Evolutionary conservation across 2,329 filamentous ascomycete species (phyloP).

Genomic region (Claviceps purpurea): DNA sequence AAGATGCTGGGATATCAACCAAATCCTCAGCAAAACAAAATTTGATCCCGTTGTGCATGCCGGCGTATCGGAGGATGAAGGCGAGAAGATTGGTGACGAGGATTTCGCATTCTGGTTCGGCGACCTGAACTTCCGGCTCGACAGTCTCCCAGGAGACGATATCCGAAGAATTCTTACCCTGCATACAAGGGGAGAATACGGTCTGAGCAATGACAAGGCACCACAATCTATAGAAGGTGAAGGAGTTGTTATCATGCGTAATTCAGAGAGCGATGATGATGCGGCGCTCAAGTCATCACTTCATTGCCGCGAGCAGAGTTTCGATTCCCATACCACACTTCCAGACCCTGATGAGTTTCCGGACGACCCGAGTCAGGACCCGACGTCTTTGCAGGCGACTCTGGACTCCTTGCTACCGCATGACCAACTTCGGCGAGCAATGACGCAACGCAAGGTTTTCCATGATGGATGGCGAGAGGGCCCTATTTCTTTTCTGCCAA

Average conservation of each 20-base stretch:
- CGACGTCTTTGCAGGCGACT: constrained; percentile 76
- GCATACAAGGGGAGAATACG: constrained; percentile 69
- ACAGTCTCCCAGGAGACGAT: constrained; percentile 78
- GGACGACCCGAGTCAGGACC: constrained; percentile 60
- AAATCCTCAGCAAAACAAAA: constrained; percentile 61
- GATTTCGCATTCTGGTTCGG: constrained; percentile 96
- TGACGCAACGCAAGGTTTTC: constrained; percentile 65
- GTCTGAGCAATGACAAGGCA: constrained; percentile 30
- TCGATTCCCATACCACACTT: constrained; percentile 29
- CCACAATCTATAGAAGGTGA: constrained; percentile 29
- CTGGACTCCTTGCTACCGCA: constrained; percentile 77
- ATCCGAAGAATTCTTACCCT: constrained; percentile 73
- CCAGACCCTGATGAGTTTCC: constrained; percentile 54
- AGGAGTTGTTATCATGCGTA: constrained; percentile 33
- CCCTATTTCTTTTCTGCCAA: constrained; percentile 74
- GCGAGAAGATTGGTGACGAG: constrained; percentile 67
- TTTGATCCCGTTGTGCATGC: constrained; percentile 61
- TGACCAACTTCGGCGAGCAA: constrained; percentile 69
- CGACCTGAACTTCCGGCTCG: constrained; percentile 87
- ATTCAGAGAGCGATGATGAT: constrained; percentile 34
- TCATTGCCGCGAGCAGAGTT: constrained; percentile 21
- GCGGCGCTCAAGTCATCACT: constrained; percentile 23
- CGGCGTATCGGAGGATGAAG: constrained; percentile 51
- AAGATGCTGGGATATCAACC: constrained; percentile 77
- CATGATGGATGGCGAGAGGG: constrained; percentile 90